These are phyloP conservation scores for Beauveria sp. DNA, from an alignment of 2,329 filamentous ascomycete genomes.

Conservation along the genomic window DNA sequence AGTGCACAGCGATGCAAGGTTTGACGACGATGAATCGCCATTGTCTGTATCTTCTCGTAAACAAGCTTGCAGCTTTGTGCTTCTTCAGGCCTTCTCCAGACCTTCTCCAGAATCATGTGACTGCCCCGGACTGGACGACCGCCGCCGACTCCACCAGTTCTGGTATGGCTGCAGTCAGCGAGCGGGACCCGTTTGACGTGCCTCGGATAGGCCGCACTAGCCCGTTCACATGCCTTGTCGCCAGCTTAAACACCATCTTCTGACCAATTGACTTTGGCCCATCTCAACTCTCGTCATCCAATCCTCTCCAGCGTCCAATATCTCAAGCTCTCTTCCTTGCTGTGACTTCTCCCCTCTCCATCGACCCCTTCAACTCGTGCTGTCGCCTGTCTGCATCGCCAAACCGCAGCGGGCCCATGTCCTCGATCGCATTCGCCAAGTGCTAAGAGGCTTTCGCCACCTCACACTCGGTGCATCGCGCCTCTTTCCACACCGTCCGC, in stretches of 20 bases:
- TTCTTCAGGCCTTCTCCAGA: not conserved
- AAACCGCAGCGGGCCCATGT: constrained; percentile 6
- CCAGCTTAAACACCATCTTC: not conserved
- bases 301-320: not conserved
- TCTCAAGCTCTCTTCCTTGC: not conserved
- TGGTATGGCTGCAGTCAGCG: not conserved
- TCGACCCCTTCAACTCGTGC: not conserved
- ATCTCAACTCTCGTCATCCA: not conserved
- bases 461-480: not conserved
- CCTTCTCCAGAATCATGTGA: constrained; percentile 10
- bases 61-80: not conserved
- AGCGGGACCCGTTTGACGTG: constrained; percentile 10
- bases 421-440: constrained; percentile 2
- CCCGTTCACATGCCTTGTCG: constrained; percentile 9
- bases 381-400: not conserved
- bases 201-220: constrained; percentile 11
- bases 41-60: not conserved
- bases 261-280: not conserved
- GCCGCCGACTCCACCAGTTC: not conserved
- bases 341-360: not conserved
- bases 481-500: not conserved
- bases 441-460: not conserved
- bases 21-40: not conserved
- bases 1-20: not conserved
- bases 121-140: constrained; percentile 7